These are phyloP conservation scores for Aureobasidium sp. DNA, from an alignment of 2,329 filamentous ascomycete species.

Conservation along the genomic window DNA sequence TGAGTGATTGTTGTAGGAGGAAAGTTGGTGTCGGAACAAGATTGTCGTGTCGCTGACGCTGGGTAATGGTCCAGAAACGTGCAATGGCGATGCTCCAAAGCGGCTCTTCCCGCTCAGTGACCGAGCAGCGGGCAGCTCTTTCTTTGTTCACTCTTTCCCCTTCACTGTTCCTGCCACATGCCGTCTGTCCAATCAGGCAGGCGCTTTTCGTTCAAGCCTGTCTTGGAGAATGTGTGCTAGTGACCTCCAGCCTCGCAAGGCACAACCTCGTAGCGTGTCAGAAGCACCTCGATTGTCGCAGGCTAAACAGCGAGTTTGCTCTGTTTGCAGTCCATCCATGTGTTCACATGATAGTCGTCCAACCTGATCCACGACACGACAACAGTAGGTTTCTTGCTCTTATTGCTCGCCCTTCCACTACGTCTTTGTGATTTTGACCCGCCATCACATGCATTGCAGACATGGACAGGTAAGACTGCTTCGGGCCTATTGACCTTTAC, in stretches of 20 bases:
- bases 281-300: not conserved
- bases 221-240: not conserved
- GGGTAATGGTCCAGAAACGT: not conserved
- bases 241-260: not conserved
- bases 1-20: not conserved
- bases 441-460: not conserved
- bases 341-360: slow-evolving; percentile 10
- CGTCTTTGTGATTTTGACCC: not conserved
- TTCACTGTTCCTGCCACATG: not conserved
- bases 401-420: not conserved
- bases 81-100: not conserved
- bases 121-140: not conserved
- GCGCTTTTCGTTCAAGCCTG: not conserved
- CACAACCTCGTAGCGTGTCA: not conserved
- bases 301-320: not conserved
- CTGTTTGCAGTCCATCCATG: slow-evolving; percentile 9
- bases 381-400: not conserved
- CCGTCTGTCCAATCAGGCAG: not conserved
- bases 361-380: not conserved
- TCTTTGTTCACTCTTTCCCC: slow-evolving; percentile 3
- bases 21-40: not conserved
- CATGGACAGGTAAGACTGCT: slow-evolving; percentile 8
- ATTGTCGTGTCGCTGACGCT: slow-evolving; percentile 1
- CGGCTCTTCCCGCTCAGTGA: not conserved
- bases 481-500: not conserved